Evolutionary conservation across 768 basidiomycete species (phyloP), one percentile per base, ranked within the genome.

Genomic region (Termitomyces bulborhizus): DNA sequence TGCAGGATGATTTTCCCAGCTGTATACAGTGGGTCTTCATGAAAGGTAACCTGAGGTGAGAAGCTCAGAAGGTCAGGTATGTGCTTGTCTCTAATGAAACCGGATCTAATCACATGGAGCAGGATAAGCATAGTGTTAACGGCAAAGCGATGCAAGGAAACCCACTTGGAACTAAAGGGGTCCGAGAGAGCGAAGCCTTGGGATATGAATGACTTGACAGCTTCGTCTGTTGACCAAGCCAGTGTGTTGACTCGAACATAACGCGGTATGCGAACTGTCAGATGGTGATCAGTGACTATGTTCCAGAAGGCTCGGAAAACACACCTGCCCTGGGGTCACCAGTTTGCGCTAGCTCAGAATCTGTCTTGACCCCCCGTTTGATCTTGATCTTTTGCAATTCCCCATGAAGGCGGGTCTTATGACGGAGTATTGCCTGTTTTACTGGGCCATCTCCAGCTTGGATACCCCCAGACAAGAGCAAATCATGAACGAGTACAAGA

Each of bases 401-500:
- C 60, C 90, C 85, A 57, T 84, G 79, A 6, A 99, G 73, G 27
- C 95, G 81, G 6, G 94, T 92, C 69, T 94, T 94, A 69, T 99
- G 94, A 37, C 91, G 82, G 42, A 92, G 68, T 44, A 97, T 66
- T 0, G 91, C 92, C 63, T 90, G 88, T 62, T 97, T 97, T 51
- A 96, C 74, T 3, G 91, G 90, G 24, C 95, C 93, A 67, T 96
- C 88, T 45, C 90, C 85, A 6, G 92, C 88, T 68, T 97, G 91
- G 60, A 99, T 93, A 9, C 93, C 90, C 18, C 81, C 74, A 15
- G 89, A 78, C 39, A 97, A 76, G 27, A 99, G 76, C 7, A 95
- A 71, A 70, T 99, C 97, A 62, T 99, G 96, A 1, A 95, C 84
- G 34, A 98, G 85, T 41, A 96, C 85, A 6, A 94, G 77, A 2